A percentile compares a stretch with the other conserved stretches of the same genome.
Evolutionary conservation across 2,329 filamentous ascomycete species (phyloP).

Genomic region (Sordariomycetes sp.): DNA sequence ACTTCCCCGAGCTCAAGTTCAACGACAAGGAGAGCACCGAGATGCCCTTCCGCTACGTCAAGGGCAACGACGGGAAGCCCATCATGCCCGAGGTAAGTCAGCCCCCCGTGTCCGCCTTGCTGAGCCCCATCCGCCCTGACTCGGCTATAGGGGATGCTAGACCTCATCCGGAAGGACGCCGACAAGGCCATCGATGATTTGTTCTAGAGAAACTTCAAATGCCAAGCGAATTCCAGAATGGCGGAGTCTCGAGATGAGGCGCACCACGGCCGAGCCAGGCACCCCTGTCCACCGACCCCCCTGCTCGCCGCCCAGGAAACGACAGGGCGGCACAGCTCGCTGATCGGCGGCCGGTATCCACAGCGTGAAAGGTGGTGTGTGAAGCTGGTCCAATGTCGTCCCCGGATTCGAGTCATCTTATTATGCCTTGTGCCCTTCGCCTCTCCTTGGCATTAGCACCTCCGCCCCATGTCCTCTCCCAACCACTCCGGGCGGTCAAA

Average conservation of each 20-base stretch:
- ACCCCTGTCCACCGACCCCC: not conserved
- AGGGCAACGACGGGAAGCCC: conserved; percentile 60
- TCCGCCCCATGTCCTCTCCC: not conserved
- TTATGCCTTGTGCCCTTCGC: not conserved
- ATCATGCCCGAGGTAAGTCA: conserved; percentile 77
- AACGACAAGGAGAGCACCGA: conserved; percentile 88
- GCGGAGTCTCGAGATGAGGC: not conserved
- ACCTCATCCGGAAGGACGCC: conserved; percentile 85
- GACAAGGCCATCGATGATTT: conserved; percentile 87
- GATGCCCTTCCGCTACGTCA: conserved; percentile 97
- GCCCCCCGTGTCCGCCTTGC: not conserved
- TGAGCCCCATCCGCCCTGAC: not conserved
- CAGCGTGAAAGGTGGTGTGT: not conserved
- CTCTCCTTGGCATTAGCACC: not conserved
- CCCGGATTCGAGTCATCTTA: not conserved
- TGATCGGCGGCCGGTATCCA: not conserved
- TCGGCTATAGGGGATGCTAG: conserved; percentile 69
- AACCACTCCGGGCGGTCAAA: not conserved
- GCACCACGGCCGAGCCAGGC: not conserved
- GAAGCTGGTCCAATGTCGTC: not conserved
- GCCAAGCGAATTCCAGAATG: not conserved
- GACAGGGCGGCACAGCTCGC: not conserved
- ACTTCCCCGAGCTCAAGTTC: conserved; percentile 82
- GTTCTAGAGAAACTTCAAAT: conserved; percentile 36
- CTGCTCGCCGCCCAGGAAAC: not conserved